Conservation (phyloP, 139 green algal species). For the Nannochloris sp. region DNA sequence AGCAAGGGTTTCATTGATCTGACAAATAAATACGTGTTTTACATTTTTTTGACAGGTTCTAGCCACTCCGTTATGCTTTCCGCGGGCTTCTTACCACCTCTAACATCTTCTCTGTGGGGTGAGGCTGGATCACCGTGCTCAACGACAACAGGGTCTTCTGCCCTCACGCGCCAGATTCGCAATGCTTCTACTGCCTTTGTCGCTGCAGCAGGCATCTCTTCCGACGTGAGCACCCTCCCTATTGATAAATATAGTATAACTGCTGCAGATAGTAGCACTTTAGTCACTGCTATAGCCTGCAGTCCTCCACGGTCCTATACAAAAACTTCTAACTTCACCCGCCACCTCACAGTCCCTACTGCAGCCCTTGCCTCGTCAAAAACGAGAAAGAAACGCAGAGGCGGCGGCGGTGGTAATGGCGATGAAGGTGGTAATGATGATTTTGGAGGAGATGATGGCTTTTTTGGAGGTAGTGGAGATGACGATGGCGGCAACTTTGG, state of each 20-base stretch:
- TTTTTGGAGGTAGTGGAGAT: slow-evolving; percentile 1
- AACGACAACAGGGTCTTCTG: not conserved
- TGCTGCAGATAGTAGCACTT: not conserved
- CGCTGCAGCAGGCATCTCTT: not conserved
- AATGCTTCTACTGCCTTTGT: not conserved
- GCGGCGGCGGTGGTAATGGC: not conserved
- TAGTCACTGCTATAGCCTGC: not conserved
- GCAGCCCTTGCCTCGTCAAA: not conserved
- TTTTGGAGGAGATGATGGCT: not conserved
- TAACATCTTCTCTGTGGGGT: not conserved
- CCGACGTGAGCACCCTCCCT: not conserved
- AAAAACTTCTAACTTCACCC: not conserved
- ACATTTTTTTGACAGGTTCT: no score
- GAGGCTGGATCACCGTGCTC: not conserved
- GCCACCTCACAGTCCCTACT: slow-evolving; percentile 1
- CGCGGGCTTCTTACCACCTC: not conserved
- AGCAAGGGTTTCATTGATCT: no score
- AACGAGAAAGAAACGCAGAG: not conserved
- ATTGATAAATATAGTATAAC: not conserved
- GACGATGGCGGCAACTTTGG: not conserved
- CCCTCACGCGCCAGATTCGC: not conserved
- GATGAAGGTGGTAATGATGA: not conserved
- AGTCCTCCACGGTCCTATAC: not conserved
- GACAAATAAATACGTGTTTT: no score
- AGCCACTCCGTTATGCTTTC: not conserved